Evolutionary conservation across 2,329 filamentous ascomycete species (phyloP).

Genomic region (Aspergillus sp.): DNA sequence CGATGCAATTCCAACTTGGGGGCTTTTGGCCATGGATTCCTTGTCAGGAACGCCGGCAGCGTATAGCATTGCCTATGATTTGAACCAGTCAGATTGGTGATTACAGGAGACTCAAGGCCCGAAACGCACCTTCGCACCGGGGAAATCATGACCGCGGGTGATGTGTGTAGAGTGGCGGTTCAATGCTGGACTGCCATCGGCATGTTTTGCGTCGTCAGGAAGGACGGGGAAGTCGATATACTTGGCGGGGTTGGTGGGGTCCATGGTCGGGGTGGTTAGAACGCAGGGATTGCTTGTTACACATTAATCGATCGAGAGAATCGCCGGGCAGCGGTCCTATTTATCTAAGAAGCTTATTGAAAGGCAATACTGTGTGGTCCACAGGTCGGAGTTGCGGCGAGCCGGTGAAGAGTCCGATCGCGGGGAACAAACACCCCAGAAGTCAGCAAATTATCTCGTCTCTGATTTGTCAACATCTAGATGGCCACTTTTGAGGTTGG

Average conservation of each 20-base stretch:
- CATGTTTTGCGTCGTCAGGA: constrained; percentile 49
- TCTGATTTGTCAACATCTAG: not conserved
- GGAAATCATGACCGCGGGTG: constrained; percentile 84
- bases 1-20: constrained; percentile 86
- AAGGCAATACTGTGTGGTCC: constrained; percentile 4
- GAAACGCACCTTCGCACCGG: constrained; percentile 74
- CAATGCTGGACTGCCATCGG: constrained; percentile 63
- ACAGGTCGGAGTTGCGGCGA: constrained; percentile 20
- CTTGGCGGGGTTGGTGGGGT: constrained; percentile 32
- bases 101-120: not conserved
- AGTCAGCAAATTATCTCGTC: not conserved
- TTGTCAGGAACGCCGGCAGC: constrained; percentile 82
- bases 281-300: not conserved
- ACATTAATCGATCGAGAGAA: constrained; percentile 7
- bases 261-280: constrained; percentile 20
- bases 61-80: constrained; percentile 81
- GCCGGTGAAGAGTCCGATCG: constrained; percentile 20
- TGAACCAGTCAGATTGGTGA: constrained; percentile 6
- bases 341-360: constrained; percentile 14
- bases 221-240: constrained; percentile 61
- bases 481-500: not conserved
- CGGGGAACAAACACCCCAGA: constrained; percentile 7
- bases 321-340: constrained; percentile 17
- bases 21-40: constrained; percentile 83
- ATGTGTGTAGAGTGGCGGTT: constrained; percentile 85